phyloP scores from a whole-genome alignment of 2,329 filamentous ascomycete genomes.

The Canariomyces notabilis region DNA sequence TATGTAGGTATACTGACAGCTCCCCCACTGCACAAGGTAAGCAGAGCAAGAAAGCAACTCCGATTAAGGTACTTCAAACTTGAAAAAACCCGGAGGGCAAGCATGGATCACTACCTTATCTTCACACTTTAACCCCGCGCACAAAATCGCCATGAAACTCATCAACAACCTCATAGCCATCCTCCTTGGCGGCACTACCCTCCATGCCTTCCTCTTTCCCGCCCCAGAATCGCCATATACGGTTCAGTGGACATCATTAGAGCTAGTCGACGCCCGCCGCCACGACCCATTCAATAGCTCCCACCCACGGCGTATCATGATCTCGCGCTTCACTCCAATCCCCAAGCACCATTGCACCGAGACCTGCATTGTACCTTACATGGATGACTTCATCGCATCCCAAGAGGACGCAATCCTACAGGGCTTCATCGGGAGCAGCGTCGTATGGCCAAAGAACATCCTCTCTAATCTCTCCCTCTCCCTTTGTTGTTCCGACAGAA shows the following conservation, averaged over 20 bases:
- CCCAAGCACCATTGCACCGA: conserved; percentile 13
- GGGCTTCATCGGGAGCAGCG: conserved; percentile 11
- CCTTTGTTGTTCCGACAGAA: conserved; percentile 20
- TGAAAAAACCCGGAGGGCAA: too few species aligned
- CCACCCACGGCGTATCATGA: conserved; percentile 23
- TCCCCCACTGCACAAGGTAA: too few species aligned
- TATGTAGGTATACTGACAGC: too few species aligned
- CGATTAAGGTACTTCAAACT: too few species aligned
- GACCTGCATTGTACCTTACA: conserved; percentile 23
- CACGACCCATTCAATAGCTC: conserved; percentile 24
- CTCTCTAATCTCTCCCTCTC: conserved; percentile 21
- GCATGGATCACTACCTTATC: too few species aligned
- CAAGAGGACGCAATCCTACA: conserved; percentile 23
- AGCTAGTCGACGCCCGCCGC: conserved; percentile 35
- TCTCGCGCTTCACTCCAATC: conserved; percentile 25
- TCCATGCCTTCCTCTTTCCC: too few species aligned
- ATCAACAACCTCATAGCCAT: too few species aligned
- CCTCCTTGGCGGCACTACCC: too few species aligned
- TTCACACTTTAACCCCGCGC: too few species aligned
- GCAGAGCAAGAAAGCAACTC: too few species aligned
- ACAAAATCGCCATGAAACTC: too few species aligned
- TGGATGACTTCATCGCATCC: conserved; percentile 18
- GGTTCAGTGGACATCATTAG: conserved; percentile 10
- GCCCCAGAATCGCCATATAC: conserved; percentile 4
- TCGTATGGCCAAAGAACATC: conserved; percentile 19